phyloP scores from a whole-genome alignment of 345 rosid species.

The Acer yangbiense region DNA sequence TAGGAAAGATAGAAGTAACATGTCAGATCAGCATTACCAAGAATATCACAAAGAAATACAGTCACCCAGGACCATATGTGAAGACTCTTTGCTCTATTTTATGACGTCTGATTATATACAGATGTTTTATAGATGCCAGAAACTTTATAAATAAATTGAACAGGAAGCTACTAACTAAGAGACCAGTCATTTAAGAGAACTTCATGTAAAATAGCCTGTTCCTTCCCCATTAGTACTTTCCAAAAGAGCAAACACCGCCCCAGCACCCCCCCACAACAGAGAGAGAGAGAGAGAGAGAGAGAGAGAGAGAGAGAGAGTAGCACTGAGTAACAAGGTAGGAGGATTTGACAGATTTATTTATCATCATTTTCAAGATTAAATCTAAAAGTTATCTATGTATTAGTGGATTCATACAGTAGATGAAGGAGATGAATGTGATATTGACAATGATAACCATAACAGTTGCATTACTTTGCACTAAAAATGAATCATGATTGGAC shows the following conservation, averaged over 20 bases:
- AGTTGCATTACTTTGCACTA: not conserved
- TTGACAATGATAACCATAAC: not conserved
- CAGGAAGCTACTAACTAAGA: not conserved
- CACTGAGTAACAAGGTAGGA: not conserved
- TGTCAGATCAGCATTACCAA: not conserved
- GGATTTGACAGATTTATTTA: not conserved
- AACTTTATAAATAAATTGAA: slow-evolving; percentile 1
- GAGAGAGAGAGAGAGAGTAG: not conserved
- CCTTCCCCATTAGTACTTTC: not conserved
- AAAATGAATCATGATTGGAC: not conserved
- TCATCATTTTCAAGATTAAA: not conserved
- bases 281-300: not conserved
- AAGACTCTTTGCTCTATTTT: not conserved
- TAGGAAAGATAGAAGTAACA: not conserved
- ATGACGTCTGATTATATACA: not conserved
- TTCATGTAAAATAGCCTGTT: not conserved
- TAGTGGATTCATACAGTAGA: not conserved
- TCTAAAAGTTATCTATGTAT: not conserved
- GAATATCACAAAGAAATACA: not conserved
- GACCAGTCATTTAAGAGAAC: not conserved
- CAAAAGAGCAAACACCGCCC: not conserved
- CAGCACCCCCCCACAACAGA: not conserved
- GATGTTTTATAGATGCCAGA: not conserved
- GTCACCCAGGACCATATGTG: not conserved
- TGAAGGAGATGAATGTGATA: not conserved